Percentiles rank a stretch among this genome's conserved stretches.
These are phyloP conservation scores for Coemansia sp. DNA, from an alignment of 192 early-diverging fungal genomes.

Conservation along the genomic window DNA sequence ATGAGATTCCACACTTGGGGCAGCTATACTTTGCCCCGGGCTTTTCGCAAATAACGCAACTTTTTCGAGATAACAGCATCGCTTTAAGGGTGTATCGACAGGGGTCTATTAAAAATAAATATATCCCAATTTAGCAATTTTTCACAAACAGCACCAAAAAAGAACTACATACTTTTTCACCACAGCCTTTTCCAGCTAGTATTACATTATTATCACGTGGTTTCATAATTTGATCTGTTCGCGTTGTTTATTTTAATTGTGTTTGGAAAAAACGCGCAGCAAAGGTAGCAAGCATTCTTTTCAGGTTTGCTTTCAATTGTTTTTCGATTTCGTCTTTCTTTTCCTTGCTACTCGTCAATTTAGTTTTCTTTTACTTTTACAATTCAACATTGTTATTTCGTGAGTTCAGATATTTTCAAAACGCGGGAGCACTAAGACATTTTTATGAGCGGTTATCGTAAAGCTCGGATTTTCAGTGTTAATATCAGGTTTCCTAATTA, in stretches of 20 bases:
- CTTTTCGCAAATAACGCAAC: slow-evolving; percentile 31
- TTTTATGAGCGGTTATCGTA: slow-evolving; percentile 1
- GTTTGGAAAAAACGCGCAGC: not conserved
- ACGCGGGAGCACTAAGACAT: not conserved
- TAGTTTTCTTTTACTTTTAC: not conserved
- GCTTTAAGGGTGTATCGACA: not conserved
- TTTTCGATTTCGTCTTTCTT: too few relatives aligned
- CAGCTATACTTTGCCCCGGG: slow-evolving; percentile 48
- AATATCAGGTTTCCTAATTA: not conserved
- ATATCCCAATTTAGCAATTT: not conserved
- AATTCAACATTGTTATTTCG: not conserved
- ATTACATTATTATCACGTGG: not conserved
- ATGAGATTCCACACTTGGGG: slow-evolving; percentile 40
- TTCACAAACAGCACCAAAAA: too few relatives aligned
- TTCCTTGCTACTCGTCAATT: not conserved
- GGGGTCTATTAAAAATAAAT: not conserved
- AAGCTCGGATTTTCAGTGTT: not conserved
- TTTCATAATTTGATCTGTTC: not conserved
- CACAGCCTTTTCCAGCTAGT: not conserved
- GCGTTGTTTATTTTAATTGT: not conserved
- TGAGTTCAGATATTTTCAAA: not conserved
- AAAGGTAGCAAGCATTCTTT: not conserved
- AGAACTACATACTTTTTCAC: not conserved
- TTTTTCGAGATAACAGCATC: not conserved
- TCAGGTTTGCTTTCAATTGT: not conserved